These are phyloP conservation scores for Colletotrichum limetticola DNA, from an alignment of 2,329 filamentous ascomycete species.

Conservation along the genomic window DNA sequence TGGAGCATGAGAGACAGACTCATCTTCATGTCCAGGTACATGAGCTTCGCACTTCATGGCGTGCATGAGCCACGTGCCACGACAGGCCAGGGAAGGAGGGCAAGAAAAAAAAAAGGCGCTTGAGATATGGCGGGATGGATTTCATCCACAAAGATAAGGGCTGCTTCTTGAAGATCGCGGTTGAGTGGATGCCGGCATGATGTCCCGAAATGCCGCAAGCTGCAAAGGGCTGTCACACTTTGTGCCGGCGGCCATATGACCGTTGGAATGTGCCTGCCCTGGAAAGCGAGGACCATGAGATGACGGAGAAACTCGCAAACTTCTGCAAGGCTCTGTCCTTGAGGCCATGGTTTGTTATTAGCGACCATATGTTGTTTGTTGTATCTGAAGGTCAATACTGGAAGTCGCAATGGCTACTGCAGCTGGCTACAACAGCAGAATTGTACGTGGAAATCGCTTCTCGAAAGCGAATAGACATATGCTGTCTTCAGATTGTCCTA, in stretches of 20 bases:
- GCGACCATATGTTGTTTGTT: neutral
- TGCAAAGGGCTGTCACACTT: neutral
- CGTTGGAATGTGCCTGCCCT: neutral
- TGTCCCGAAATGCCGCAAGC: constrained; percentile 6
- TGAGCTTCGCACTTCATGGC: constrained; percentile 5
- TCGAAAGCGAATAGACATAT: neutral
- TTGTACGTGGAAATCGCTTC: neutral
- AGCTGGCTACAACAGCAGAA: neutral
- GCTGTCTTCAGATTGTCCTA: neutral
- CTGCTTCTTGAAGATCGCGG: neutral
- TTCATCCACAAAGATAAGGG: neutral
- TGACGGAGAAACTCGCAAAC: too few species aligned
- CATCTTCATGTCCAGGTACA: neutral
- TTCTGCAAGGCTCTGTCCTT: neutral
- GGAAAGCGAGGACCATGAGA: neutral
- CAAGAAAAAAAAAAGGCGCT: neutral
- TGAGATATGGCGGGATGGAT: neutral
- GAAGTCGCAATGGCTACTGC: neutral
- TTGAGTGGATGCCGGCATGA: neutral
- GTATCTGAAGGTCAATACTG: neutral
- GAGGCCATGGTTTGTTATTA: neutral
- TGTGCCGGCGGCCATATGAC: neutral
- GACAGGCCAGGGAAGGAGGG: neutral
- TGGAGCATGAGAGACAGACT: neutral
- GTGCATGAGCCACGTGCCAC: constrained; percentile 7